Conservation (phyloP, 306 rosid genomes). For the Malus asiatica region DNA sequence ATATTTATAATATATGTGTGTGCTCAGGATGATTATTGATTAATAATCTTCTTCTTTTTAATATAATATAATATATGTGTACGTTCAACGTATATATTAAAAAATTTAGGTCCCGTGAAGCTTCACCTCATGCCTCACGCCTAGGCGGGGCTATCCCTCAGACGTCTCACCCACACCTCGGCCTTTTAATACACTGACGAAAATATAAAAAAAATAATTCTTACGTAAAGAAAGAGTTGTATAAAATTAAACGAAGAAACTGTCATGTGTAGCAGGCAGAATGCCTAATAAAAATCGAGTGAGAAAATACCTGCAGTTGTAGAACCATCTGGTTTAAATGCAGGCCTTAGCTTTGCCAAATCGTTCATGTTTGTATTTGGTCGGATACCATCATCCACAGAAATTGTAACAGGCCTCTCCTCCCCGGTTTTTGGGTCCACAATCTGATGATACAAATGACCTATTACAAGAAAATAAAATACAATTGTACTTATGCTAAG, state of each 20-base stretch:
- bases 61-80: no score
- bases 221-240: background rate
- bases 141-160: no score
- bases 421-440: slow-evolving; percentile 83
- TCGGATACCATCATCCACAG: slow-evolving; percentile 82
- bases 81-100: no score
- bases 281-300: slow-evolving; percentile 1
- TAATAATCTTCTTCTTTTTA: no score
- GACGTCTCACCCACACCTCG: no score
- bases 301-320: slow-evolving; percentile 73
- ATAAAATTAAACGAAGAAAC: background rate
- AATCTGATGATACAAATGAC: slow-evolving; percentile 34
- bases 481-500: background rate
- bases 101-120: no score
- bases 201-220: background rate
- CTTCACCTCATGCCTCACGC: no score
- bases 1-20: no score
- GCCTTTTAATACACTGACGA: no score
- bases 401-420: slow-evolving; percentile 53
- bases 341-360: slow-evolving; percentile 84
- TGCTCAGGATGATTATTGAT: no score
- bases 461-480: slow-evolving; percentile 14
- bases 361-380: slow-evolving; percentile 47
- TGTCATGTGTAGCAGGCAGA: slow-evolving; percentile 5
- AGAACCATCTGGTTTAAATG: slow-evolving; percentile 62